Evolutionary conservation across 805 yeast genomes (phyloP).

Genomic region (Ogataea pini): DNA sequence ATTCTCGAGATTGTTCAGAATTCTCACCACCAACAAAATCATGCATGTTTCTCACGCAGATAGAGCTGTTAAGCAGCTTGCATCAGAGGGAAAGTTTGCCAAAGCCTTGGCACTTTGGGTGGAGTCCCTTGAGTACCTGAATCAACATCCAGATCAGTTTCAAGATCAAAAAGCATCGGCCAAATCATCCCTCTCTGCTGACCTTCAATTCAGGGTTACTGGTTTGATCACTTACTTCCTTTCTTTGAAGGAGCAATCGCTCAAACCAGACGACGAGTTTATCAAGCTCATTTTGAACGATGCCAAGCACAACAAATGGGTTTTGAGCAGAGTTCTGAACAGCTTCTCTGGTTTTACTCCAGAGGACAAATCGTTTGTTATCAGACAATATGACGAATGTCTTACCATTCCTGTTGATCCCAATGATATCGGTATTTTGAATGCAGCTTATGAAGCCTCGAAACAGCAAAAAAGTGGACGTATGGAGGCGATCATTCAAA

Average conservation of each 20-base stretch:
- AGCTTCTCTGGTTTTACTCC: constrained; percentile 5
- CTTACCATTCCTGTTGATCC: constrained; percentile 21
- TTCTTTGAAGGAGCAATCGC: constrained; percentile 21
- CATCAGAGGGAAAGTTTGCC: constrained; percentile 26
- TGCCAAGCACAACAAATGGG: constrained; percentile 3
- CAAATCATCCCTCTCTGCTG: constrained; percentile 1
- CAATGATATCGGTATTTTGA: constrained; percentile 19
- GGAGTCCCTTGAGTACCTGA: constrained; percentile 30
- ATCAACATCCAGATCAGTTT: constrained; percentile 20
- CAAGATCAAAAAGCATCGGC: neutral
- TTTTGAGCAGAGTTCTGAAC: constrained; percentile 2
- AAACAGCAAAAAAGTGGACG: constrained; percentile 15
- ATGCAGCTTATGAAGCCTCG: constrained; percentile 19
- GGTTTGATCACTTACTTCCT: constrained; percentile 24
- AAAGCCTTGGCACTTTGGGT: constrained; percentile 34
- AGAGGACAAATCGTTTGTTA: constrained; percentile 10
- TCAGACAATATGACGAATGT: constrained; percentile 8
- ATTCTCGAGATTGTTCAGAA: constrained; percentile 22
- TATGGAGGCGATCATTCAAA: constrained; percentile 20
- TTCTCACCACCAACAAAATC: constrained; percentile 20
- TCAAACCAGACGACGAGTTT: constrained; percentile 24
- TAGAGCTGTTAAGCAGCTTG: constrained; percentile 25
- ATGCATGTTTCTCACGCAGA: constrained; percentile 32
- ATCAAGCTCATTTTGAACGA: constrained; percentile 20
- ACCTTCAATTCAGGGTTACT: constrained; percentile 11